Evolutionary conservation across 176 grass and related monocot species (phyloP).

Genomic region (Triticum turgidum): DNA sequence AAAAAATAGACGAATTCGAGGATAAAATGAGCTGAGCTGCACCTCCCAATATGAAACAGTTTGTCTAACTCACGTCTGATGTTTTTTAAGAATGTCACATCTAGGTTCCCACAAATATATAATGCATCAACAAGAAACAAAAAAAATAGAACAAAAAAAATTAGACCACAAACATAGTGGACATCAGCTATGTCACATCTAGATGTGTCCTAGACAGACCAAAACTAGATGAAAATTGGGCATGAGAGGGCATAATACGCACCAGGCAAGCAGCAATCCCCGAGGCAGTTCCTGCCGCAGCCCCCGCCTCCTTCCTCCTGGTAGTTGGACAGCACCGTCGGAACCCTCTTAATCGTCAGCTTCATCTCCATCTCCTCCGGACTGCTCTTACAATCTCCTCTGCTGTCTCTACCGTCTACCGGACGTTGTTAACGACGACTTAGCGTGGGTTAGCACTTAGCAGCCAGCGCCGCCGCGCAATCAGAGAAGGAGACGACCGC

Average conservation of each 20-base stretch:
- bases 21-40: neutral
- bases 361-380: conserved; percentile 33
- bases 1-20: neutral
- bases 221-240: neutral
- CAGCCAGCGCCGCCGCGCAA: neutral
- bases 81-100: too few species aligned
- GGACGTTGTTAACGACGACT: neutral
- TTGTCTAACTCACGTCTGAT: too few species aligned
- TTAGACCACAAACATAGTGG: too few species aligned
- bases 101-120: too few species aligned
- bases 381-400: neutral
- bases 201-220: too few species aligned
- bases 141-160: too few species aligned
- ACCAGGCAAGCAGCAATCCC: conserved; percentile 81
- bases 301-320: conserved; percentile 56
- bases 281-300: conserved; percentile 75
- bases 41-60: neutral
- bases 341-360: conserved; percentile 74
- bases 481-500: conserved; percentile 32
- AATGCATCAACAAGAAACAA: too few species aligned
- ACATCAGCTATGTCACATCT: too few species aligned
- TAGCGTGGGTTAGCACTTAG: neutral
- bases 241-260: neutral
- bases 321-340: conserved; percentile 74
- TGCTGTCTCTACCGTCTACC: neutral